Conservation (phyloP, 208 protist species). For the Trypanosoma melophagium region DNA sequence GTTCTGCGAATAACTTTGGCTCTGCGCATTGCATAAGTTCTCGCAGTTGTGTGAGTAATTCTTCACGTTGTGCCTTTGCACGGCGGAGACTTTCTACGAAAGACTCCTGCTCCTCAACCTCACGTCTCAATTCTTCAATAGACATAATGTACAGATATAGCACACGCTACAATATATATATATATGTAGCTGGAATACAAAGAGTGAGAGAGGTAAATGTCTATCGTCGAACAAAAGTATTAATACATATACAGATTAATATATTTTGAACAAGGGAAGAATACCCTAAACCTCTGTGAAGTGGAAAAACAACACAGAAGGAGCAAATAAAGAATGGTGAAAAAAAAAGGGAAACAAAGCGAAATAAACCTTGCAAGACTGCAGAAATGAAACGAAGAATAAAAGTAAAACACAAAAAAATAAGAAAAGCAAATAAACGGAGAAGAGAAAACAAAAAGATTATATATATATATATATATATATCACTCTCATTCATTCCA, state of each 20-base stretch:
- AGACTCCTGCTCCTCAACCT: conserved; percentile 36
- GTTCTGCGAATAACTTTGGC: conserved; percentile 14
- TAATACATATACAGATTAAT: not conserved
- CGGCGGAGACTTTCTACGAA: conserved; percentile 25
- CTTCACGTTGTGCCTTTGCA: conserved; percentile 26
- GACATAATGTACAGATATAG: not conserved
- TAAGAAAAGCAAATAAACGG: too few relatives aligned
- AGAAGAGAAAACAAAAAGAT: not conserved
- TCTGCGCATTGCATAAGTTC: conserved; percentile 15
- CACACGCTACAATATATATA: not conserved
- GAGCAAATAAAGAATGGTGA: too few relatives aligned
- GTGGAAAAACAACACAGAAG: too few relatives aligned
- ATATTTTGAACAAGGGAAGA: not conserved
- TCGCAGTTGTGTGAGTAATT: conserved; percentile 29
- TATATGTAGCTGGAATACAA: not conserved
- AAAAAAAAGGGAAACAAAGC: too few relatives aligned
- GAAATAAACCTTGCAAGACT: not conserved
- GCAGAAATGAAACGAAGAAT: not conserved
- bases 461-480: conserved; percentile 16
- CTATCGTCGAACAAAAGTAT: not conserved
- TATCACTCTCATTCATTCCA: not conserved
- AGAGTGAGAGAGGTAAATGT: too few relatives aligned
- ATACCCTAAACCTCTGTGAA: too few relatives aligned
- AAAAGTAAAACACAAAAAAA: not conserved
- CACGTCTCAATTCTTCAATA: conserved; percentile 26